Conservation (phyloP, 306 rosid species). For the Quercus alba region DNA sequence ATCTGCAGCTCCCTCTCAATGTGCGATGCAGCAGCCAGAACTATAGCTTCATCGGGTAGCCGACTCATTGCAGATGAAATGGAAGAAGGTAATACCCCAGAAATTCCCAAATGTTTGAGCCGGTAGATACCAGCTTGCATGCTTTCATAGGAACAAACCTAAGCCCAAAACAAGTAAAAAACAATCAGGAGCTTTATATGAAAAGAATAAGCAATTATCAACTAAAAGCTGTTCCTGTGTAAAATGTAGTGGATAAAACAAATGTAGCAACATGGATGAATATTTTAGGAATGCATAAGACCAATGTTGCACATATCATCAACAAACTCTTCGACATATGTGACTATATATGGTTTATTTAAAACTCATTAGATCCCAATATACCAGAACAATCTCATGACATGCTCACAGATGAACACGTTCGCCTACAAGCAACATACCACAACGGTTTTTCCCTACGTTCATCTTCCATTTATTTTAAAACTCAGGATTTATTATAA, state of each 20-base stretch:
- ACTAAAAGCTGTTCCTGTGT: background rate
- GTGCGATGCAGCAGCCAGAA: constrained; percentile 97
- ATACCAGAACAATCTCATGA: background rate
- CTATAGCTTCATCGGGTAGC: constrained; percentile 92
- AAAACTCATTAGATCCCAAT: background rate
- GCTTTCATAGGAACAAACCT: constrained; percentile 97
- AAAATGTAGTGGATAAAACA: background rate
- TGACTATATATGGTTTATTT: background rate
- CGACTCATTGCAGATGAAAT: constrained; percentile 93
- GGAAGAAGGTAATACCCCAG: constrained; percentile 74
- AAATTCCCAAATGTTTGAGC: constrained; percentile 89
- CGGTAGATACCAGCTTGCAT: constrained; percentile 98
- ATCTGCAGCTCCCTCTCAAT: constrained; percentile 95
- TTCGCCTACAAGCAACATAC: too few relatives aligned
- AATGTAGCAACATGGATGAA: background rate
- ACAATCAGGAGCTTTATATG: background rate
- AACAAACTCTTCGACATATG: background rate
- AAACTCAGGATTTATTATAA: background rate
- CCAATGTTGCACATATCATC: background rate
- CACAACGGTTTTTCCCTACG: background rate
- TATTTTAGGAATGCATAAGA: background rate
- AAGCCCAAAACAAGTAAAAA: constrained; percentile 10
- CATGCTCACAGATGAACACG: background rate
- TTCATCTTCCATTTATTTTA: background rate
- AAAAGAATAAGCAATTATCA: background rate